Conservation (phyloP, 768 basidiomycete species). For the Xerocomus brunneocitrinus region DNA sequence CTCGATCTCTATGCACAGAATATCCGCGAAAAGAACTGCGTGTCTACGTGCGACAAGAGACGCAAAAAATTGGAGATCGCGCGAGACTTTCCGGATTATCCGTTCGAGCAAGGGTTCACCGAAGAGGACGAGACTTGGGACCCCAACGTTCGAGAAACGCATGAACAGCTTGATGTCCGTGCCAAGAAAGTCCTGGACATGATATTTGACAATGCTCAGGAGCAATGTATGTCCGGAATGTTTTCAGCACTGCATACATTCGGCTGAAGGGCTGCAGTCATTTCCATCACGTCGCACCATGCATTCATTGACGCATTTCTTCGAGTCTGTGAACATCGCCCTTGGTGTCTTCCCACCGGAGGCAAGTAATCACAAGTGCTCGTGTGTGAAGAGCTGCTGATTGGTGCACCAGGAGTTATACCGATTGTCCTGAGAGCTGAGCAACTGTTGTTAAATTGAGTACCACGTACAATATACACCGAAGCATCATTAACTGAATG, state of each 20-base stretch:
- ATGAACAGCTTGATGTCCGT: slow-evolving; percentile 41
- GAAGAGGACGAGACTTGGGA: slow-evolving; percentile 65
- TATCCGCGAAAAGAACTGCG: slow-evolving; percentile 60
- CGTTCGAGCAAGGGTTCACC: slow-evolving; percentile 51
- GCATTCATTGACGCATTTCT: slow-evolving; percentile 58
- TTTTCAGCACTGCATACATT: neutral
- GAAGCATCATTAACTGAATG: neutral
- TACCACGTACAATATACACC: neutral
- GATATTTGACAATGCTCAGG: slow-evolving; percentile 41
- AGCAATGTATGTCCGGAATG: slow-evolving; percentile 43
- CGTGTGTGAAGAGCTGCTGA: slow-evolving; percentile 1
- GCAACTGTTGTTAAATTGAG: slow-evolving; percentile 8
- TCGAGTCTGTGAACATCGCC: slow-evolving; percentile 40
- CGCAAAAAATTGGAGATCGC: slow-evolving; percentile 46
- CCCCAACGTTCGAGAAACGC: slow-evolving; percentile 50
- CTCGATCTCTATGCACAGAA: slow-evolving; percentile 37
- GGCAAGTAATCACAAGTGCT: slow-evolving; percentile 37
- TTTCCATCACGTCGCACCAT: slow-evolving; percentile 65
- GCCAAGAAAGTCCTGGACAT: slow-evolving; percentile 49
- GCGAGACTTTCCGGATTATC: slow-evolving; percentile 43
- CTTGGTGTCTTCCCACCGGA: slow-evolving; percentile 55
- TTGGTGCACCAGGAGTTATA: slow-evolving; percentile 20
- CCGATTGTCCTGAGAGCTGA: slow-evolving; percentile 20
- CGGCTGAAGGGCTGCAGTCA: slow-evolving; percentile 36
- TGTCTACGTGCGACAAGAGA: slow-evolving; percentile 70